phyloP scores from a whole-genome alignment of 2,329 filamentous ascomycete species.

The Ophiocordyceps camponoti-leonardi region DNA sequence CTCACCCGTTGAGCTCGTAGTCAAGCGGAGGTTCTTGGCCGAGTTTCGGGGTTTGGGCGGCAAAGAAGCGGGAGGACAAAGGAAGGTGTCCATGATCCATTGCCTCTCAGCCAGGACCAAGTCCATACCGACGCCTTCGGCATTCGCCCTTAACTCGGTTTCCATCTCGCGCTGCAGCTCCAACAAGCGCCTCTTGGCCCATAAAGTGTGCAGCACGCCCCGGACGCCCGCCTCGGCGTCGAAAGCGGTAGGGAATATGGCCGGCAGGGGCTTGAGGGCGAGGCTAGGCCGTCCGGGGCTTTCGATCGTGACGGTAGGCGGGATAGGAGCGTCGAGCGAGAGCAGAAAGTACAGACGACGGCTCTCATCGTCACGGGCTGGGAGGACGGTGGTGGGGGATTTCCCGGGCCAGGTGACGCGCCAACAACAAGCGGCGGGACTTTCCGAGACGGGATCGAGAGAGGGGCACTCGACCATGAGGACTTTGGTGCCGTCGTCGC shows the following conservation, averaged over 20 bases:
- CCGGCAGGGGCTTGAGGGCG: constrained; percentile 62
- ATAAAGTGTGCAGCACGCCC: constrained; percentile 76
- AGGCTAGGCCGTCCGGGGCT: constrained; percentile 23
- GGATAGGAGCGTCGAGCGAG: constrained; percentile 53
- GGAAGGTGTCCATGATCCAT: constrained; percentile 72
- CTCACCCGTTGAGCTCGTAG: constrained; percentile 49
- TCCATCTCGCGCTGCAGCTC: constrained; percentile 64
- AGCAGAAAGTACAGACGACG: constrained; percentile 68
- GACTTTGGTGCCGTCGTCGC: constrained; percentile 75
- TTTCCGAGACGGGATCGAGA: constrained; percentile 1
- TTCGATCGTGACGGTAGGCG: constrained; percentile 51
- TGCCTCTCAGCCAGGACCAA: constrained; percentile 72
- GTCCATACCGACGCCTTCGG: constrained; percentile 65
- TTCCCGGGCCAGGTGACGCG: constrained; percentile 75
- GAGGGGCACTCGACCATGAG: constrained; percentile 62
- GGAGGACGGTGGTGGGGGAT: constrained; percentile 39
- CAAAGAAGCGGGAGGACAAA: constrained; percentile 6
- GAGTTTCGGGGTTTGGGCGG: constrained; percentile 37
- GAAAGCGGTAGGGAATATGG: constrained; percentile 67
- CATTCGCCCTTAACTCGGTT: constrained; percentile 53
- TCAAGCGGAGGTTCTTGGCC: constrained; percentile 60
- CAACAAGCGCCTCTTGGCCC: constrained; percentile 68
- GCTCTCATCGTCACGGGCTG: constrained; percentile 29
- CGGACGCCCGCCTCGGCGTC: constrained; percentile 55
- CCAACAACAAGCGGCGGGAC: constrained; percentile 30